Conservation (phyloP, 2,329 filamentous ascomycete species). For the Hymenoscyphus infarciens region DNA sequence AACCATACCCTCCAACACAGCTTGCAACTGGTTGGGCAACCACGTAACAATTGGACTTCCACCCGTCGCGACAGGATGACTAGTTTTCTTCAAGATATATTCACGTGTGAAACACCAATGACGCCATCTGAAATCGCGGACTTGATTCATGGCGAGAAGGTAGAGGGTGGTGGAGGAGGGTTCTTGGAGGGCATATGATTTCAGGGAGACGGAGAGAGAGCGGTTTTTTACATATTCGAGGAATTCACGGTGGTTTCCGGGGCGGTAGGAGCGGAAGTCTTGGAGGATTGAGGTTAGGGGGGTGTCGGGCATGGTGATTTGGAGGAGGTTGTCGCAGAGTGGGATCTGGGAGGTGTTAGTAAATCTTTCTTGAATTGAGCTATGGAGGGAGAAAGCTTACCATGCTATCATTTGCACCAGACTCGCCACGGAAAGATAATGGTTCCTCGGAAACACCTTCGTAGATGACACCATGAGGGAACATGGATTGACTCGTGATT, state of each 20-base stretch:
- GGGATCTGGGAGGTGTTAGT: slow-evolving; percentile 54
- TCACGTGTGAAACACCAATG: slow-evolving; percentile 85
- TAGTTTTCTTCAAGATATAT: slow-evolving; percentile 76
- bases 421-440: slow-evolving; percentile 84
- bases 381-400: slow-evolving; percentile 37
- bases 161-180: slow-evolving; percentile 59
- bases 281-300: slow-evolving; percentile 78
- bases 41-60: slow-evolving; percentile 81
- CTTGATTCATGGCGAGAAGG: slow-evolving; percentile 65
- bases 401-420: slow-evolving; percentile 92
- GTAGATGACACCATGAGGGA: slow-evolving; percentile 86
- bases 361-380: background rate
- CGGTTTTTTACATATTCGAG: slow-evolving; percentile 63
- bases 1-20: slow-evolving; percentile 69
- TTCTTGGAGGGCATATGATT: slow-evolving; percentile 53
- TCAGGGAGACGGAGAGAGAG: slow-evolving; percentile 49
- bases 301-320: slow-evolving; percentile 83
- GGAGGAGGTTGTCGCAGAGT: slow-evolving; percentile 80
- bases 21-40: slow-evolving; percentile 76
- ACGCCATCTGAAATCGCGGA: slow-evolving; percentile 77
- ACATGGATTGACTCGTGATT: slow-evolving; percentile 91
- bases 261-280: slow-evolving; percentile 87
- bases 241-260: slow-evolving; percentile 84
- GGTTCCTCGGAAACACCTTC: slow-evolving; percentile 75
- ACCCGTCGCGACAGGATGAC: slow-evolving; percentile 74